These are phyloP conservation scores for Komagataella pseudopastoris DNA, from an alignment of 805 yeast genomes.

Conservation along the genomic window DNA sequence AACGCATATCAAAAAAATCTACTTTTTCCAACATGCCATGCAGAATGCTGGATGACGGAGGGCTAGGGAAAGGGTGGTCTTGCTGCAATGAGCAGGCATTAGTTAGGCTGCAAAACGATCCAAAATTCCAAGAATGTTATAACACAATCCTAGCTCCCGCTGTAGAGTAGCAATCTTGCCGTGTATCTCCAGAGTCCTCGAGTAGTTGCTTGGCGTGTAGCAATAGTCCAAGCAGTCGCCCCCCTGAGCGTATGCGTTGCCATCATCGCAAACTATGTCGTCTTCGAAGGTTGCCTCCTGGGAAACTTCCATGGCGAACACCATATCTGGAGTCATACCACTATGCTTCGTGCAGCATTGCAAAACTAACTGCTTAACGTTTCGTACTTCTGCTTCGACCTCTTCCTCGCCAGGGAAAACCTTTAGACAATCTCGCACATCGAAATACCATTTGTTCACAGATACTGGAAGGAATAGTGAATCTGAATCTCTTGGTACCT, in stretches of 20 bases:
- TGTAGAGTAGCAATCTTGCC: not conserved
- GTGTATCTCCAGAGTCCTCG: not conserved
- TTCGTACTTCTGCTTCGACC: not conserved
- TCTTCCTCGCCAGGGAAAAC: not conserved
- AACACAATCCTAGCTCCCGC: not conserved
- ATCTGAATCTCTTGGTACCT: not conserved
- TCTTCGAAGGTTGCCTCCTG: not conserved
- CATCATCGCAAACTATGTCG: not conserved
- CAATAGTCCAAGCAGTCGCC: not conserved
- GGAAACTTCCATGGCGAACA: not conserved
- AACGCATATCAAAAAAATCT: not conserved
- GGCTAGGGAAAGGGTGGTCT: not conserved
- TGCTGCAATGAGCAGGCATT: not conserved
- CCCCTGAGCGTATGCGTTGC: not conserved
- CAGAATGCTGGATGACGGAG: not conserved
- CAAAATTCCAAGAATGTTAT: not conserved
- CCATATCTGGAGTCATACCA: not conserved
- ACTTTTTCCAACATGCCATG: not conserved
- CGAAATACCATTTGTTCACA: not conserved
- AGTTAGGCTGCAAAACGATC: not conserved
- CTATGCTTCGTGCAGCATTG: not conserved
- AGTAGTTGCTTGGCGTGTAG: not conserved
- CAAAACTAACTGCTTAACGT: not conserved
- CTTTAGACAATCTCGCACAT: not conserved
- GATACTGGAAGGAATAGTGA: not conserved